Evolutionary conservation across 192 early-diverging fungal genomes (phyloP), one percentile per base, ranked within the genome.

Genomic region (Gigaspora rosea): DNA sequence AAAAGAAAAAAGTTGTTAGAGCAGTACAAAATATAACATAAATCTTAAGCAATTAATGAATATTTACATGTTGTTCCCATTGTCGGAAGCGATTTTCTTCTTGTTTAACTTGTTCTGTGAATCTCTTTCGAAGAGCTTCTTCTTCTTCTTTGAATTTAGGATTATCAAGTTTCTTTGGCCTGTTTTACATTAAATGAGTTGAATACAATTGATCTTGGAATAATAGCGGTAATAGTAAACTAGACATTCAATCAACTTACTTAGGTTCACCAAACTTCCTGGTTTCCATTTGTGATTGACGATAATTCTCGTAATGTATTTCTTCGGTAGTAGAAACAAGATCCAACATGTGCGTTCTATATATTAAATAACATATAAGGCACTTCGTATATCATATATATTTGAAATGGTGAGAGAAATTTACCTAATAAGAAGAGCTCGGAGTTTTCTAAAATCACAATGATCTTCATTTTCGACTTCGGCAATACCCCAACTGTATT

Each of bases 401-500:
- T 20, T 36, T 36, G 0, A 35, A 66, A 13, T 18, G 3, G 5
- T 4, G 11, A 66, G 11, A 27, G 35, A 61, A 16, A 50, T 20
- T 50, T 65, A 76, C 75, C 75, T 76, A 83, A 99, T 95, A 67
- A 99, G 90, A 64, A 99, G 86, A 86, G 95, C 94, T 73, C 97
- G 92, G 52, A 99, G 89, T 86, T 98, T 98, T 83, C 92, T 94
- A 84, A 98, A 98, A 82, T 98, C 97, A 86, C 96, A 98, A 85
- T 98, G 97, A 70, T 90, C 88, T 84, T 99, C 97, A 82, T 98
- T 99, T 82, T 99, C 97, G 18, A 99, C 97, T 88, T 99, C 96
- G 32, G 95, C 96, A 75, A 97, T 95, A 80, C 97, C 97, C 97
- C 97, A 99, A 22, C 94, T 91, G 85, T 98, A 99, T 84, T 97